Base-by-base conservation (phyloP, 495 filamentous ascomycete species). In the Sporormia fimetaria region DNA sequence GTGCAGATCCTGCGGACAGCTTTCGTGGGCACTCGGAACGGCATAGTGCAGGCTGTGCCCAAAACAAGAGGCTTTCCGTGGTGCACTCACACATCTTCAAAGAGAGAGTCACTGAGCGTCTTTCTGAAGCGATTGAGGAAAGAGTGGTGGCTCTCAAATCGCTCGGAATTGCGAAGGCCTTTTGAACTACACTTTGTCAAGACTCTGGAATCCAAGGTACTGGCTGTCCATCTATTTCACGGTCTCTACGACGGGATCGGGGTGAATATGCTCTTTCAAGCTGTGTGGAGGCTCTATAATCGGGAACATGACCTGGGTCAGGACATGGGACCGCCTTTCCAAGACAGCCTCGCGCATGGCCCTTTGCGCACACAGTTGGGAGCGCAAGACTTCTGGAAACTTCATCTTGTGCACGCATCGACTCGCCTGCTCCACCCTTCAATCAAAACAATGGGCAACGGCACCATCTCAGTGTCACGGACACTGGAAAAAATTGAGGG, bases 191-290 rank as follows among this genome's bases (percentile, higher is more conserved):
- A 63, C 6, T 38, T 76, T 10, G 40, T 71, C 10, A 40, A 50
- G 12, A 59, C 57, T 12, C 40, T 48, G 2, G 41, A 42, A 0
- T 52, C 42, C 15, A 52, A 46, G 3, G 43, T 70, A 0, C 58
- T 88, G 21, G 62, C 61, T 14, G 52, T 90, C 20, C 68, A 76
- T 28, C 74, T 90, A 0, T 88, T 90, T 59, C 88, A 96, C 54
- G 83, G 75, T 4, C 62, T 95, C 0, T 96, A 95, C 51, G 88
- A 96, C 62, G 87, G 81, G 1, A 81, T 73, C 51, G 88, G 83
- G 38, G 67, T 93, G 20, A 57, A 68, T 0, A 61, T 87, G 18
- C 56, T 94, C 0, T 60, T 94, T 11, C 60, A 67, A 16, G 64
- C 87, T 21, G 61, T 57, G n/a, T 37, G 52, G 21, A 57, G 68